These are phyloP conservation scores for Hyaloscypha variabilis DNA, from an alignment of 495 filamentous ascomycete species.

Conservation along the genomic window DNA sequence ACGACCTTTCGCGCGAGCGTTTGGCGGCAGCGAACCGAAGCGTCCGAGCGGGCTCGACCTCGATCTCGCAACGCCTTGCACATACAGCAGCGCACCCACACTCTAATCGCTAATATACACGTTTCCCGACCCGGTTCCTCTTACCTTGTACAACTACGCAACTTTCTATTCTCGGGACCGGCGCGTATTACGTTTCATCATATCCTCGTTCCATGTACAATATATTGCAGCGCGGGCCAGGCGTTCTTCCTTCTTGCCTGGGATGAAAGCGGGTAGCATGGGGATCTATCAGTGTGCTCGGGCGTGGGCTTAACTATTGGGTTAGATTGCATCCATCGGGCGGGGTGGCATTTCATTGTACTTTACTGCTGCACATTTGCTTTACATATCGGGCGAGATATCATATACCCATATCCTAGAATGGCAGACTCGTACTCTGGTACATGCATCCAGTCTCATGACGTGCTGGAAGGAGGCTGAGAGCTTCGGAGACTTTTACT, in stretches of 20 bases:
- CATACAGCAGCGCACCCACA: not conserved
- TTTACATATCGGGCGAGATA: not conserved
- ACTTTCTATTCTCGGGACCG: not conserved
- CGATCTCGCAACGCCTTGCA: not conserved
- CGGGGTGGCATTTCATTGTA: too few species aligned
- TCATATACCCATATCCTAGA: not conserved
- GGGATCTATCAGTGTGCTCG: not conserved
- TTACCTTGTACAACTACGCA: not conserved
- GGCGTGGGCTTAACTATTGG: too few species aligned
- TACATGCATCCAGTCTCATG: not conserved
- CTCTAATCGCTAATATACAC: not conserved
- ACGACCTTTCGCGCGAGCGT: not conserved
- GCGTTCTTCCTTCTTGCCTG: not conserved
- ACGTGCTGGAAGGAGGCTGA: not conserved
- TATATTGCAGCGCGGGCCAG: not conserved
- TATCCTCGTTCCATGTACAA: not conserved
- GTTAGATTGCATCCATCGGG: too few species aligned
- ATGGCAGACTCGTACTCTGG: not conserved
- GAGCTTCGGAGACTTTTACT: not conserved
- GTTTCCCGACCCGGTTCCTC: not conserved
- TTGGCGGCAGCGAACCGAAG: not conserved
- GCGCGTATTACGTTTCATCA: slow-evolving; percentile 1
- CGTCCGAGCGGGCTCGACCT: not conserved
- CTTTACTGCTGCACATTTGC: too few species aligned
- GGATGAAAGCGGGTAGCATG: not conserved